Evolutionary conservation across 2,329 filamentous ascomycete species (phyloP), one percentile per base, ranked within the genome.

Genomic region (Sphaerulina populicola): DNA sequence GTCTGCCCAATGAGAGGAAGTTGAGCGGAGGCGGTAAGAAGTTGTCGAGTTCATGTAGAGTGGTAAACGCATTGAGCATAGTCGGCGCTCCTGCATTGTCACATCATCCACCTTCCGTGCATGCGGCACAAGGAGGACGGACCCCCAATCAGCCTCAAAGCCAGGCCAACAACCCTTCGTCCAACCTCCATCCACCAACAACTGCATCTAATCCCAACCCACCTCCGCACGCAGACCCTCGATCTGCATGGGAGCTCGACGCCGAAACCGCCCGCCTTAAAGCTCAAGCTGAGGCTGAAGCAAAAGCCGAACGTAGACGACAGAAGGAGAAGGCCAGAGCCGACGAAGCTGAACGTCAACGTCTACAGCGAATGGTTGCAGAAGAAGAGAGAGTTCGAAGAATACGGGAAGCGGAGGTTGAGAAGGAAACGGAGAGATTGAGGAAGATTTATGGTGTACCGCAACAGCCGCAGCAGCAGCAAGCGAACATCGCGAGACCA

Each of bases 371-470:
- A 61, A 56, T 62, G 52, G 56, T 64, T 27, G 63, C 76, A 72
- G 49, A 67, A 39, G 85, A 89, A 63, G 80, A 84, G 23, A 77
- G 75, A 50, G 80, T 82, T 57, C 76, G 73, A 0, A 42, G 55
- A 12, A 52, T 70, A 27, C 73, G 71, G 52, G 73, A 81, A 55
- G 73, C 72, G 1, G 77, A 78, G 48, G 62, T 77, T 11, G 72
- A 94, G 33, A 80, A 81, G 39, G 90, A 96, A 68, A 94, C 88
- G 0, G 83, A 83, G 59, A 77, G 88, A 0, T 71, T 96, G 6
- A 74, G 80, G 18, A 79, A 74, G 58, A 68, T 83, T 60, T 90
- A 87, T 60, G 85, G 86, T 43, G 73, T 80, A 41, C 69, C 75
- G 45, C 49, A 44, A 43, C 23, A 51, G 23, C n/a, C n/a, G n/a